Conservation (phyloP, 2,329 filamentous ascomycete genomes). For the Phialemonium atrogriseum region DNA sequence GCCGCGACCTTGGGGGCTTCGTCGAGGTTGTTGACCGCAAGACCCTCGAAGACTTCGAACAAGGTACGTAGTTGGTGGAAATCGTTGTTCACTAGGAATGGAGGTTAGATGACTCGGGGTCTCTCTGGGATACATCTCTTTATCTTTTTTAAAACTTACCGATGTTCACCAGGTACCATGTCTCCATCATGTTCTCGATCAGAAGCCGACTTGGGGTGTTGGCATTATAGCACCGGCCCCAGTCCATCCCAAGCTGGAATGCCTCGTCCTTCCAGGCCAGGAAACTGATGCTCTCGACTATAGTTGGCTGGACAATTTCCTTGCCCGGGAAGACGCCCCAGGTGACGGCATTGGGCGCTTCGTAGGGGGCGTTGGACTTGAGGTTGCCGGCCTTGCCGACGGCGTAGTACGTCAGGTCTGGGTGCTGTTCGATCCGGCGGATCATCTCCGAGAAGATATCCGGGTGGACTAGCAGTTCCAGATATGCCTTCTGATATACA, state of each 20-base stretch:
- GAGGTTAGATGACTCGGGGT: too few species aligned
- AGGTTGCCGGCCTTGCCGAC: constrained; percentile 78
- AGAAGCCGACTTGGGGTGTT: constrained; percentile 68
- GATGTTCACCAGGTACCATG: constrained; percentile 93
- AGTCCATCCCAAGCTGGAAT: constrained; percentile 84
- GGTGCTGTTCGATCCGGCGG: constrained; percentile 65
- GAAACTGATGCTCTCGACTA: constrained; percentile 96
- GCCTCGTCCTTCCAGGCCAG: constrained; percentile 98
- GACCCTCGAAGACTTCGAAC: constrained; percentile 76
- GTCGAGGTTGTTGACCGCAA: constrained; percentile 61
- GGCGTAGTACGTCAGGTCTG: constrained; percentile 87
- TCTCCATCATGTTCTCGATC: constrained; percentile 76
- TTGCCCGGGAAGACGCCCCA: constrained; percentile 99
- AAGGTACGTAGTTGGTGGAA: constrained; percentile 80
- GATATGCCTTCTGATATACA: constrained; percentile 96
- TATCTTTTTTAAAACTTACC: constrained; percentile 45
- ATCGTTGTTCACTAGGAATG: constrained; percentile 79
- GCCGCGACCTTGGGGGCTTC: constrained; percentile 20
- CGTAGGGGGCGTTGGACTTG: constrained; percentile 73
- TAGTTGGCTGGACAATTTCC: constrained; percentile 99
- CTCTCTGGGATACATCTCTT: neutral
- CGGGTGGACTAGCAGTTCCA: constrained; percentile 83
- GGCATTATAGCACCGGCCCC: constrained; percentile 83
- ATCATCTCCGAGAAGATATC: constrained; percentile 71
- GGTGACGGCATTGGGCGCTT: constrained; percentile 94